Percentiles rank a stretch among this genome's conserved stretches.
Conservation (phyloP, 1,284 basidiomycete species). For the Vanrija sp. region DNA sequence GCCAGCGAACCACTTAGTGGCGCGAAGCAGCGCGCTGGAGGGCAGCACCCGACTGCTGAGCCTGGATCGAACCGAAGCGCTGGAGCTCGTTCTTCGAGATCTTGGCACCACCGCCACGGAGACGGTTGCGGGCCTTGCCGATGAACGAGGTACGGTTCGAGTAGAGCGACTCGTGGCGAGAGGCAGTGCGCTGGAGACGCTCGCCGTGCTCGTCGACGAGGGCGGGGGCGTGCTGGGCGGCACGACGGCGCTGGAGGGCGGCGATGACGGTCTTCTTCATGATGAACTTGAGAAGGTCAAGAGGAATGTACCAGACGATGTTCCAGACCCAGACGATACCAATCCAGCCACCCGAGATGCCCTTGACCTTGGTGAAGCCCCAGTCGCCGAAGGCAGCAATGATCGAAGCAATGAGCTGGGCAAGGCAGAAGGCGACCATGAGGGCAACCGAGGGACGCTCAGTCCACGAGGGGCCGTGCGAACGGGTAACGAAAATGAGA, state of each 20-base stretch:
- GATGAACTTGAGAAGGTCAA: conserved; percentile 92
- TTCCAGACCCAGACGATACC: conserved; percentile 97
- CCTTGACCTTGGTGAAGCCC: conserved; percentile 76
- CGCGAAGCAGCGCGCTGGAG: conserved; percentile 37
- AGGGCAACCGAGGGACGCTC: conserved; percentile 90
- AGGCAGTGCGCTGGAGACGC: conserved; percentile 79
- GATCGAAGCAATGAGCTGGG: conserved; percentile 90
- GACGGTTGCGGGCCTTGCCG: conserved; percentile 38
- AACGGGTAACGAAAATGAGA: conserved; percentile 93
- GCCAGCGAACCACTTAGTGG: conserved; percentile 13
- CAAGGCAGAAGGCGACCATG: conserved; percentile 83
- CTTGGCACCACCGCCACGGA: conserved; percentile 45
- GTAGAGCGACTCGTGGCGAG: conserved; percentile 91
- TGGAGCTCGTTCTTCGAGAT: conserved; percentile 52
- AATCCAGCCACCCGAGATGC: conserved; percentile 87
- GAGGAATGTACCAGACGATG: conserved; percentile 89
- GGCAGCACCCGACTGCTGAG: conserved; percentile 50
- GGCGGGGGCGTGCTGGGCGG: conserved; percentile 51
- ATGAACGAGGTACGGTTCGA: conserved; percentile 50
- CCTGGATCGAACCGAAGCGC: conserved; percentile 50
- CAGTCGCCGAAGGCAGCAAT: conserved; percentile 89
- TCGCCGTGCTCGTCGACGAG: conserved; percentile 58
- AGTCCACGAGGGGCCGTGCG: conserved; percentile 97
- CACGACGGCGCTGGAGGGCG: conserved; percentile 68
- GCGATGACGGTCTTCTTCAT: conserved; percentile 92